Evolutionary conservation across 495 filamentous ascomycete genomes (phyloP).

Genomic region (Aspergillus avenaceus): DNA sequence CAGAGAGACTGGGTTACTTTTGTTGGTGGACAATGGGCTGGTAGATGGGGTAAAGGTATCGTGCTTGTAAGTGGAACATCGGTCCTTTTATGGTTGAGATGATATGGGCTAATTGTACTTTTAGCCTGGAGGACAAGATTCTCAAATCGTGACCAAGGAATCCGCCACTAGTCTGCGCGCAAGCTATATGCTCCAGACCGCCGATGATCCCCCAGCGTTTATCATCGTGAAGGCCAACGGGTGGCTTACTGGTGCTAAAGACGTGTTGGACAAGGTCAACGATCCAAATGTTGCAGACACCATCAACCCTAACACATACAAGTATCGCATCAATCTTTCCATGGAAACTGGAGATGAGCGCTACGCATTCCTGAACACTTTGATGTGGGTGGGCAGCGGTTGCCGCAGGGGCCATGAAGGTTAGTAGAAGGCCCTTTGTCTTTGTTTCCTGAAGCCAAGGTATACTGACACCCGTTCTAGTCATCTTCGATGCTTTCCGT

Average conservation of each 20-base stretch:
- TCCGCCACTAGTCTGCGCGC: conserved; percentile 49
- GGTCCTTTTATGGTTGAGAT: neutral
- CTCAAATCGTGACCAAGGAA: conserved; percentile 53
- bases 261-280: conserved; percentile 54
- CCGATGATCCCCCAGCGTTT: conserved; percentile 56
- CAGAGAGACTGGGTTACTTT: conserved; percentile 57
- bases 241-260: conserved; percentile 54
- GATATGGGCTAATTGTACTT: conserved; percentile 3
- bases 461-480: conserved; percentile 22
- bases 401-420: conserved; percentile 55
- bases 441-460: neutral
- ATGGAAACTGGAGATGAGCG: conserved; percentile 60
- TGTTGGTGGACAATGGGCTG: conserved; percentile 56
- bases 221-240: conserved; percentile 55
- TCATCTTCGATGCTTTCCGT: conserved; percentile 47
- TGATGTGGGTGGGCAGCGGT: conserved; percentile 60
- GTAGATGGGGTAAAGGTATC: conserved; percentile 55
- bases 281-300: conserved; percentile 45
- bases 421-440: conserved; percentile 15
- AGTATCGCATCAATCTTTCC: conserved; percentile 52
- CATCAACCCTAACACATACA: conserved; percentile 54
- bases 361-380: conserved; percentile 57
- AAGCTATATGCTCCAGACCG: conserved; percentile 54
- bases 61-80: conserved; percentile 44
- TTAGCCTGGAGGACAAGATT: conserved; percentile 59